phyloP scores from a whole-genome alignment of 2,329 filamentous ascomycete genomes.

The Sclerotinia borealis region DNA sequence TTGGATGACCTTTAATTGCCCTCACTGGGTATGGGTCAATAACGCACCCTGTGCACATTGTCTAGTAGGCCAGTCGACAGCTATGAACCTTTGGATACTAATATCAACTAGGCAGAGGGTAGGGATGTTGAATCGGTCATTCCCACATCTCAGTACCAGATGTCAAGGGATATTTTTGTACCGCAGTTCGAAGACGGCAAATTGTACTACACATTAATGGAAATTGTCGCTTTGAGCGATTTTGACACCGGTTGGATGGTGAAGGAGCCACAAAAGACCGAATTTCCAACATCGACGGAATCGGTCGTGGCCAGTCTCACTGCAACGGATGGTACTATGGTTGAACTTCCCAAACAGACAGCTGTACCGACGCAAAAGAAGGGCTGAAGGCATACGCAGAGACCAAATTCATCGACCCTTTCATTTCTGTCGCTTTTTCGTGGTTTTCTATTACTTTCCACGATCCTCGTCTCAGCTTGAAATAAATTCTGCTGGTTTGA shows the following conservation, averaged over 20 bases:
- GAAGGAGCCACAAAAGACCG: conserved; percentile 20
- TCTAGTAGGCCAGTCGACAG: conserved; percentile 37
- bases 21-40: conserved; percentile 50
- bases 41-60: conserved; percentile 45
- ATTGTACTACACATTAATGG: conserved; percentile 44
- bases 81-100: conserved; percentile 1
- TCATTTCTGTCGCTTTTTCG: not conserved
- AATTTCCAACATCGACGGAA: conserved; percentile 22
- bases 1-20: conserved; percentile 46
- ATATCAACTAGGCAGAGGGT: conserved; percentile 40
- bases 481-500: not conserved
- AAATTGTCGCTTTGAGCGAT: conserved; percentile 35
- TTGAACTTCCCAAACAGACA: not conserved
- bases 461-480: not conserved
- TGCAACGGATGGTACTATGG: conserved; percentile 17
- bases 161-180: conserved; percentile 40
- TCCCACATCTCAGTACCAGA: conserved; percentile 14
- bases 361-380: not conserved
- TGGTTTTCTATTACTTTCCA: not conserved
- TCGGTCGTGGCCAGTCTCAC: conserved; percentile 19
- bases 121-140: conserved; percentile 36
- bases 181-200: conserved; percentile 42
- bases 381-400: not conserved
- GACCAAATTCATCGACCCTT: not conserved
- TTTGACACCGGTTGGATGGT: conserved; percentile 29